Evolutionary conservation across 2,329 filamentous ascomycete genomes (phyloP).

Genomic region (Cercospora nicotianae): DNA sequence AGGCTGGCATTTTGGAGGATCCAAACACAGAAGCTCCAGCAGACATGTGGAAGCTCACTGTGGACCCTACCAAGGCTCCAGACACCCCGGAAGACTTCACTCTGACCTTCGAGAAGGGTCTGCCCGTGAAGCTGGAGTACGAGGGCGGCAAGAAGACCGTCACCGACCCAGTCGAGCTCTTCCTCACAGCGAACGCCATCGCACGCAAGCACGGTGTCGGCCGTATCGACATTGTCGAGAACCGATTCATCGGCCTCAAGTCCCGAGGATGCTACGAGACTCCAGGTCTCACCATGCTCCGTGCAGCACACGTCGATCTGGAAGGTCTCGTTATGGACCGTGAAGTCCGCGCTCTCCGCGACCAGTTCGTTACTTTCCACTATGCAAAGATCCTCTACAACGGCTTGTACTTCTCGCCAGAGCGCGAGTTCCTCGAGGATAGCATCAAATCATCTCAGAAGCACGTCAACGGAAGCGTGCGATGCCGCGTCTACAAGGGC

Average conservation of each 20-base stretch:
- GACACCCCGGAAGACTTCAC: slow-evolving; percentile 71
- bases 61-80: slow-evolving; percentile 67
- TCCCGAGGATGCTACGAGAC: slow-evolving; percentile 78
- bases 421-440: slow-evolving; percentile 70
- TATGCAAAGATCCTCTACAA: slow-evolving; percentile 62
- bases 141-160: slow-evolving; percentile 57
- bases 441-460: slow-evolving; percentile 61
- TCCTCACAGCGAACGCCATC: slow-evolving; percentile 69
- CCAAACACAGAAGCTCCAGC: slow-evolving; percentile 64
- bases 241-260: slow-evolving; percentile 78
- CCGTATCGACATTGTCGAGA: slow-evolving; percentile 80
- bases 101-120: slow-evolving; percentile 70
- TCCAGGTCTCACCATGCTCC: slow-evolving; percentile 58
- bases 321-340: slow-evolving; percentile 68
- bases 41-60: slow-evolving; percentile 77
- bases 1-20: slow-evolving; percentile 73
- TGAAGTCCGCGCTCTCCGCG: slow-evolving; percentile 67
- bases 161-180: slow-evolving; percentile 71
- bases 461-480: slow-evolving; percentile 62
- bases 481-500: slow-evolving; percentile 68
- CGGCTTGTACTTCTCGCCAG: slow-evolving; percentile 68
- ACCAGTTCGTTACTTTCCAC: slow-evolving; percentile 68
- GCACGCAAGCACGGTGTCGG: slow-evolving; percentile 72
- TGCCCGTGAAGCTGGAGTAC: slow-evolving; percentile 67
- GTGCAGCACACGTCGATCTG: slow-evolving; percentile 60